Evolutionary conservation across 768 basidiomycete species (phyloP), one percentile per base, ranked within the genome.

Genomic region (Rhizopogon roseolus): DNA sequence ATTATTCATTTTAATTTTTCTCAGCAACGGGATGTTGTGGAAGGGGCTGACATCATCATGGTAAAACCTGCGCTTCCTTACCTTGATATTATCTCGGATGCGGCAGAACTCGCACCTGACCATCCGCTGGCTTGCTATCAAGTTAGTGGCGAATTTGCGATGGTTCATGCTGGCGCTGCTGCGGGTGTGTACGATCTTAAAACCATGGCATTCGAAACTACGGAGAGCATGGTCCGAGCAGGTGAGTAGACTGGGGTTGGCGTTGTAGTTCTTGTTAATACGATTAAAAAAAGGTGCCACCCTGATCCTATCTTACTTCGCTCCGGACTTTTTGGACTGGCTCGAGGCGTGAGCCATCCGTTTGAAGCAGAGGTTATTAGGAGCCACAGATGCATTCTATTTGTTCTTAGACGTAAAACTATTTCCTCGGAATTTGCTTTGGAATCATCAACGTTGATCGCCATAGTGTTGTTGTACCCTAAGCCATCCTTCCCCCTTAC

Each of bases 1-100:
- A 25, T 22, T 43, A 40, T 56, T 52, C 43, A 53, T 54, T 27
- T 19, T 27, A 43, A 29, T 52, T 38, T 63, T 22, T 22, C 22
- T 22, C 22, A 98, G 95, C 76, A 84, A 77, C 89, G 97, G 37
- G 97, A 99, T 68, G 77, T 81, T 0, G 72, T 65, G 8, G 97
- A 98, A 74, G 97, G 97, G 17, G 97, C 97, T 16, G 97, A 99
- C 66, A 91, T 99, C 64, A 85, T 99, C 67, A 98, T 99, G 95
- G 93, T 99, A 66, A 99, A 99, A 67, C 97, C 97, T 17, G 81
- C 93, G 0, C 71, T 98, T 56, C 95, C 97, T 0, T 98, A 98
- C 73, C 90, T 98, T 49, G 97, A 99, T 71, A 87, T 98, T 71
- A 89, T 99, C 60, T 81, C 89, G 32, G 93, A 97, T 64, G 93